Conservation (phyloP, 495 filamentous ascomycete genomes). For the Jackrogersella minutella region DNA sequence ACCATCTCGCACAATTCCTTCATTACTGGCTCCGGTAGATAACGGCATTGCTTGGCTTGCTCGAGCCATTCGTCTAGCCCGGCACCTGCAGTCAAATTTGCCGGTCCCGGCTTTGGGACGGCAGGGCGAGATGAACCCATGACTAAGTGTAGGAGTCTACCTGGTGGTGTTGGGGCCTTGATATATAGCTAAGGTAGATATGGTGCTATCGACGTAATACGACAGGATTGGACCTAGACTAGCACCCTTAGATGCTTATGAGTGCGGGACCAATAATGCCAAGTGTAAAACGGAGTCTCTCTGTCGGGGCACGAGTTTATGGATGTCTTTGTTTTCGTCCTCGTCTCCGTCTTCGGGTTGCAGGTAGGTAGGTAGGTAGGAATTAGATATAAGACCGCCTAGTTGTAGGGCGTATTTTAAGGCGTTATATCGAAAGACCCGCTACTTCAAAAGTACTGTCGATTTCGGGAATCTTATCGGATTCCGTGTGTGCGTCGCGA, state of each 20-base stretch:
- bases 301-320: neutral
- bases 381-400: neutral
- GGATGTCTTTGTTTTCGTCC: too few species aligned
- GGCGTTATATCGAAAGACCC: neutral
- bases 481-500: neutral
- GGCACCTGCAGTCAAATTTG: slow-evolving; percentile 79
- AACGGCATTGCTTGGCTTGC: slow-evolving; percentile 94
- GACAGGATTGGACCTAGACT: neutral
- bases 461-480: neutral
- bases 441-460: neutral
- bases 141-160: neutral
- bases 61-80: slow-evolving; percentile 97
- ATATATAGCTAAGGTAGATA: neutral
- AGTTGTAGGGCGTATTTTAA: neutral
- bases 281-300: neutral
- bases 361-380: too few species aligned
- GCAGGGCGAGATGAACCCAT: slow-evolving; percentile 38
- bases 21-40: slow-evolving; percentile 94
- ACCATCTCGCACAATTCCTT: slow-evolving; percentile 98
- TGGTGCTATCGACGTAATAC: neutral
- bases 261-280: neutral
- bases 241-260: neutral
- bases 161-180: neutral
- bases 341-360: too few species aligned
- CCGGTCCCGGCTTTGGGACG: slow-evolving; percentile 88